phyloP scores from a whole-genome alignment of 768 basidiomycete genomes.

The Multifurca ochricompacta region DNA sequence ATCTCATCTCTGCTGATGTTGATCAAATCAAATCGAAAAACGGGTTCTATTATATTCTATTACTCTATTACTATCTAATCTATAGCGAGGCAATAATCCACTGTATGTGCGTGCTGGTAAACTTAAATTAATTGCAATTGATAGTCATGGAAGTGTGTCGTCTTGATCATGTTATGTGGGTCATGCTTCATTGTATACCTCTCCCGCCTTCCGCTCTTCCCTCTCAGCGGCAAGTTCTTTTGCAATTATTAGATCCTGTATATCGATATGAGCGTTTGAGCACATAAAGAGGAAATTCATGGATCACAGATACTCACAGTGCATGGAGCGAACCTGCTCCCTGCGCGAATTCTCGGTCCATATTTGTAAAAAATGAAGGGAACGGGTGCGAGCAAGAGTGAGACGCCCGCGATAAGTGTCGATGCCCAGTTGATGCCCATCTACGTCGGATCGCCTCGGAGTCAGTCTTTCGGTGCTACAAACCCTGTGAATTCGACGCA shows the following conservation, averaged over 20 bases:
- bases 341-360: slow-evolving; percentile 43
- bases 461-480: neutral
- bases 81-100: no score
- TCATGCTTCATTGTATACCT: neutral
- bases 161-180: neutral
- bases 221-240: no score
- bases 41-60: no score
- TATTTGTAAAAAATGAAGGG: slow-evolving; percentile 48
- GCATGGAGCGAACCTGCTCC: slow-evolving; percentile 42
- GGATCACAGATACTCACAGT: slow-evolving; percentile 3
- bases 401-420: slow-evolving; percentile 25
- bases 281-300: neutral
- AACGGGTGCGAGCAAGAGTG: slow-evolving; percentile 8
- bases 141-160: no score
- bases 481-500: slow-evolving; percentile 22
- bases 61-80: no score
- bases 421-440: slow-evolving; percentile 7
- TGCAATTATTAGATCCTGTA: slow-evolving; percentile 14
- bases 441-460: neutral
- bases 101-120: no score
- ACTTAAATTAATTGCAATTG: no score
- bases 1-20: no score
- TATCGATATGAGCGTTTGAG: no score
- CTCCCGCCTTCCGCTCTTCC: neutral
- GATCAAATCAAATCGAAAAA: no score